Evolutionary conservation across 1,139 yeast genomes (phyloP).

Genomic region (Pichia sp.): DNA sequence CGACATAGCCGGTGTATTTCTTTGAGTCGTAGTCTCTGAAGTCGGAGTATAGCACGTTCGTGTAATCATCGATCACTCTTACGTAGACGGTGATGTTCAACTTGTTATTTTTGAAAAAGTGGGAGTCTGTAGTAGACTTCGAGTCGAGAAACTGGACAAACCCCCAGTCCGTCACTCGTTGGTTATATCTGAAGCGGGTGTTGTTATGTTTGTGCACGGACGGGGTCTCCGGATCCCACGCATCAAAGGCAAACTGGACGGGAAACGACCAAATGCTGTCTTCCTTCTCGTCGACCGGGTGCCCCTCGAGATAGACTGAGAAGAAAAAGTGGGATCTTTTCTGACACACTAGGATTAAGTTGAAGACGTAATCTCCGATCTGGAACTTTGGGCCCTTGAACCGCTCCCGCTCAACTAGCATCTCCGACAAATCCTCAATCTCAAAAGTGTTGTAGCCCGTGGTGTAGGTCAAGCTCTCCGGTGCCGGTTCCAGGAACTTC

Average conservation of each 20-base stretch:
- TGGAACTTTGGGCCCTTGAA: conserved; percentile 48
- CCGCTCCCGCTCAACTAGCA: conserved; percentile 36
- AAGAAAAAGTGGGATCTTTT: conserved; percentile 31
- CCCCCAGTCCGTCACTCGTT: conserved; percentile 91
- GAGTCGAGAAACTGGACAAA: conserved; percentile 71
- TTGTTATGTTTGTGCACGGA: conserved; percentile 54
- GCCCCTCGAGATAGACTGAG: conserved; percentile 64
- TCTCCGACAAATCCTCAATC: conserved; percentile 55
- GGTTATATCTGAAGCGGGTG: conserved; percentile 77
- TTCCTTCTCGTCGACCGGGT: conserved; percentile 35
- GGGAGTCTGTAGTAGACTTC: conserved; percentile 40
- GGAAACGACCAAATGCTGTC: conserved; percentile 70
- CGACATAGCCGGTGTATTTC: conserved; percentile 82
- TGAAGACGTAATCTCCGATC: conserved; percentile 42
- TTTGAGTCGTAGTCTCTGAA: conserved; percentile 84
- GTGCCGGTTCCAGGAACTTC: conserved; percentile 25
- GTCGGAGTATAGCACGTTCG: conserved; percentile 93
- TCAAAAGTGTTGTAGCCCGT: conserved; percentile 64
- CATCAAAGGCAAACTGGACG: conserved; percentile 82
- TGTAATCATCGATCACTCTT: conserved; percentile 76
- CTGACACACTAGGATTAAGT: conserved; percentile 13
- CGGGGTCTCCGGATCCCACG: conserved; percentile 79
- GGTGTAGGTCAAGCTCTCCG: conserved; percentile 37
- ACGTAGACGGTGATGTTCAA: conserved; percentile 75
- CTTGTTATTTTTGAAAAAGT: conserved; percentile 48